A percentile compares a stretch with the other conserved stretches of the same genome.
Evolutionary conservation across 768 basidiomycete genomes (phyloP).

Genomic region (Sarcomyxa edulis): DNA sequence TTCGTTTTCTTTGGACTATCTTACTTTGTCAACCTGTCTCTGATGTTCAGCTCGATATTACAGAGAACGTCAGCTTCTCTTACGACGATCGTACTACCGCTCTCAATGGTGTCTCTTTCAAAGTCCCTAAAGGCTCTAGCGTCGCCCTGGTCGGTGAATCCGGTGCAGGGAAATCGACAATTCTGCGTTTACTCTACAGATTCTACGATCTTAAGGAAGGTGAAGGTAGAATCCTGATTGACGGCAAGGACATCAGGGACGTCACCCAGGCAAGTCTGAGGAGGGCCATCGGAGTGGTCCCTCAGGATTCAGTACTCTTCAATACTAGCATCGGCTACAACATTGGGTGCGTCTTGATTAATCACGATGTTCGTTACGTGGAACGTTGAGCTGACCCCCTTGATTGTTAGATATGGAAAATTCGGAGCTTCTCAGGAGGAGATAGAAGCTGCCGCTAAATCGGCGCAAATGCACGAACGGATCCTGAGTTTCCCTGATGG

Average conservation of each 20-base stretch:
- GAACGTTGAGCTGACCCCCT: no score
- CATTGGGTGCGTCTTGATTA: conserved; percentile 57
- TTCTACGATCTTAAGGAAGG: conserved; percentile 88
- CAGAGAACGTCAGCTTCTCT: conserved; percentile 83
- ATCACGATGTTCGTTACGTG: no score
- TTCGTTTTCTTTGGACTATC: conserved; percentile 29
- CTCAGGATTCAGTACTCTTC: conserved; percentile 78
- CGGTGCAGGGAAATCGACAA: conserved; percentile 79
- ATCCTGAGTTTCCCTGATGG: conserved; percentile 81
- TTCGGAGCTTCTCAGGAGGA: conserved; percentile 66
- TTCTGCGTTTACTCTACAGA: conserved; percentile 82
- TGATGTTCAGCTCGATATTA: conserved; percentile 3
- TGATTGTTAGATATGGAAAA: conserved; percentile 69
- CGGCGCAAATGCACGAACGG: conserved; percentile 85
- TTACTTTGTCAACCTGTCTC: not conserved
- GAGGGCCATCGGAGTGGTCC: conserved; percentile 83
- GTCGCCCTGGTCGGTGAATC: conserved; percentile 89
- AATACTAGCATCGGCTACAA: conserved; percentile 69
- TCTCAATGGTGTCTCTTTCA: conserved; percentile 79
- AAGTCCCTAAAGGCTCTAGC: conserved; percentile 78
- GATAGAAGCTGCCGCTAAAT: conserved; percentile 72
- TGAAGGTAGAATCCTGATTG: conserved; percentile 74
- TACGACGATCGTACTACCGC: conserved; percentile 72
- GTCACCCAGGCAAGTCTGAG: conserved; percentile 80
- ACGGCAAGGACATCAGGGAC: conserved; percentile 82